Conservation (phyloP, 768 basidiomycete genomes). For the Tremella fuciformis region DNA sequence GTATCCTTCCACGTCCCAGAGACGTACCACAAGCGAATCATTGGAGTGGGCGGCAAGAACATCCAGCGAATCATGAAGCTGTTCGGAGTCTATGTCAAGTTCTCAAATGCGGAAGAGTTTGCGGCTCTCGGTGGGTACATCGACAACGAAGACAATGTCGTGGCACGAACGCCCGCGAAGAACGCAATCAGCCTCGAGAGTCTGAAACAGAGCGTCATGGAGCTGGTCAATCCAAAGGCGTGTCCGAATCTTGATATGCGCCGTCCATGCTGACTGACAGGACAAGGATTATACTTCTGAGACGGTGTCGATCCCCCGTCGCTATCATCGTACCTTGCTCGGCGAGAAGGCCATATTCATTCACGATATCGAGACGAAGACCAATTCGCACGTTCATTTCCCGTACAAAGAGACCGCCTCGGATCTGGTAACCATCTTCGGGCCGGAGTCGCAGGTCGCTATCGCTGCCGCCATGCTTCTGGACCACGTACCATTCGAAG, state of each 20-base stretch:
- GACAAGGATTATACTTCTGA: slow-evolving; percentile 97
- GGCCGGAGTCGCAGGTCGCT: slow-evolving; percentile 93
- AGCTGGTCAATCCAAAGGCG: slow-evolving; percentile 93
- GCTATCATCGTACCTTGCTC: slow-evolving; percentile 89
- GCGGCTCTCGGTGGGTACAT: slow-evolving; percentile 89
- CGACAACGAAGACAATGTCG: slow-evolving; percentile 97
- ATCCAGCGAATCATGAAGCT: slow-evolving; percentile 99
- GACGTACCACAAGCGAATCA: slow-evolving; percentile 97
- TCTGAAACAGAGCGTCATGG: slow-evolving; percentile 94
- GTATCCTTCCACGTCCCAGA: slow-evolving; percentile 99
- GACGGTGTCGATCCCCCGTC: slow-evolving; percentile 85
- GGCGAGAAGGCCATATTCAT: slow-evolving; percentile 98
- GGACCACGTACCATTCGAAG: slow-evolving; percentile 94
- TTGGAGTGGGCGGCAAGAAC: slow-evolving; percentile 94
- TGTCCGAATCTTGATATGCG: slow-evolving; percentile 22
- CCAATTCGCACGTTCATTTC: slow-evolving; percentile 73
- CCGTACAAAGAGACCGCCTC: slow-evolving; percentile 58
- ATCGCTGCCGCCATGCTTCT: slow-evolving; percentile 94
- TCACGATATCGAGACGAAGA: slow-evolving; percentile 93
- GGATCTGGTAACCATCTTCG: slow-evolving; percentile 92
- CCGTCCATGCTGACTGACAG: slow-evolving; percentile 53
- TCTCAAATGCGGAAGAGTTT: slow-evolving; percentile 96
- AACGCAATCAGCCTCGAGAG: slow-evolving; percentile 93
- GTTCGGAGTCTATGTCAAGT: slow-evolving; percentile 99
- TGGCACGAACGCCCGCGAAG: slow-evolving; percentile 97